Evolutionary conservation across 1,284 basidiomycete genomes (phyloP).

Genomic region (Bondarzewia mesenterica): DNA sequence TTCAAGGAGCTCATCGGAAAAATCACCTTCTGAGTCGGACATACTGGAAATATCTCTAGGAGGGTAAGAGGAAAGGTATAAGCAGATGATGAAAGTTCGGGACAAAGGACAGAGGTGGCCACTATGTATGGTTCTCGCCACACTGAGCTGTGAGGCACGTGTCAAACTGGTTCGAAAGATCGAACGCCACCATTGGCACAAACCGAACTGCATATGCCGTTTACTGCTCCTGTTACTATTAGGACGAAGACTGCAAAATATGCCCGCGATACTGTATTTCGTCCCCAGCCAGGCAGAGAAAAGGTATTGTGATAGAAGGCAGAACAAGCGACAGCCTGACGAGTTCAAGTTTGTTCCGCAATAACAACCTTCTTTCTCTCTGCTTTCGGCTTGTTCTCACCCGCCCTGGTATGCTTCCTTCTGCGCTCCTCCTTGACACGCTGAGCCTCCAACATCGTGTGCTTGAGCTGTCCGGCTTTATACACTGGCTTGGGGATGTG

Average conservation of each 20-base stretch:
- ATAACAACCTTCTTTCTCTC: conserved; percentile 85
- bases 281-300: too few relatives aligned
- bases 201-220: too few relatives aligned
- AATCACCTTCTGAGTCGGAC: conserved; percentile 66
- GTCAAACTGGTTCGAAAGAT: too few relatives aligned
- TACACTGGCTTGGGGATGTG: conserved; percentile 89
- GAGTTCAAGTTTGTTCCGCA: conserved; percentile 58
- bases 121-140: too few relatives aligned
- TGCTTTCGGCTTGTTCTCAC: conserved; percentile 84
- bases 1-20: conserved; percentile 61
- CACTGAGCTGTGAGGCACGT: too few relatives aligned
- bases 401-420: conserved; percentile 79
- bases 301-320: too few relatives aligned
- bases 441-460: conserved; percentile 86
- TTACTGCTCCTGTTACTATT: too few relatives aligned
- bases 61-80: background rate
- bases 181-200: too few relatives aligned
- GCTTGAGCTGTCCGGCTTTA: conserved; percentile 82
- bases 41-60: too few relatives aligned
- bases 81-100: background rate
- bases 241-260: too few relatives aligned
- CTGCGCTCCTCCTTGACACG: conserved; percentile 92
- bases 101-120: background rate
- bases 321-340: background rate
- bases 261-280: too few relatives aligned